A percentile compares a stretch with the other conserved stretches of the same genome.
These are phyloP conservation scores for Wickerhamomyces alni DNA, from an alignment of 805 yeast species.

Conservation along the genomic window DNA sequence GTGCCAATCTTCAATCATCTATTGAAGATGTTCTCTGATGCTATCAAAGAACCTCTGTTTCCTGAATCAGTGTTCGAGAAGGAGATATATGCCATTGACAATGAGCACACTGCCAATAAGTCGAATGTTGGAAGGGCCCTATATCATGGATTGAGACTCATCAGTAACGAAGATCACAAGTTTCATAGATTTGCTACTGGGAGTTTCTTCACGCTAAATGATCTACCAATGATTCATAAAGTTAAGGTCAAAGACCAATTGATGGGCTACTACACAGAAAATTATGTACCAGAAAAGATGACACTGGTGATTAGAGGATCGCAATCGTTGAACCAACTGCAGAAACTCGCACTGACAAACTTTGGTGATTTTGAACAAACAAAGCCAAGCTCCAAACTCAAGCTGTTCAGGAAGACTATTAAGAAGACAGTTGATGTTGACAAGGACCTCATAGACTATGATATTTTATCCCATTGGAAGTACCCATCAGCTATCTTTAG, in stretches of 20 bases:
- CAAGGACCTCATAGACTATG: constrained; percentile 8
- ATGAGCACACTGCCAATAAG: constrained; percentile 58
- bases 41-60: constrained; percentile 47
- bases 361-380: constrained; percentile 32
- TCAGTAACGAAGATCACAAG: constrained; percentile 43
- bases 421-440: not conserved
- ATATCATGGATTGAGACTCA: constrained; percentile 51
- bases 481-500: constrained; percentile 22
- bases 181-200: constrained; percentile 68
- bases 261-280: constrained; percentile 30
- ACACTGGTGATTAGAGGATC: constrained; percentile 60
- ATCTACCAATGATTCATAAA: constrained; percentile 26
- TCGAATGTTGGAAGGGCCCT: constrained; percentile 37
- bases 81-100: constrained; percentile 58
- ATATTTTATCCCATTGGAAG: constrained; percentile 14
- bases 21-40: constrained; percentile 43
- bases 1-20: constrained; percentile 39
- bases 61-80: constrained; percentile 32
- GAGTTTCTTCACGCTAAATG: constrained; percentile 41
- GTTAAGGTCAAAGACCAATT: constrained; percentile 32
- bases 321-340: constrained; percentile 52
- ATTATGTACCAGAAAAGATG: constrained; percentile 45
- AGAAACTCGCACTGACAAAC: constrained; percentile 40
- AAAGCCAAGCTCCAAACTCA: constrained; percentile 1
- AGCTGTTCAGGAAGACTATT: constrained; percentile 1